Evolutionary conservation across 371 early-diverging fungal species (phyloP).

Genomic region (Dichotomocladium elegans): DNA sequence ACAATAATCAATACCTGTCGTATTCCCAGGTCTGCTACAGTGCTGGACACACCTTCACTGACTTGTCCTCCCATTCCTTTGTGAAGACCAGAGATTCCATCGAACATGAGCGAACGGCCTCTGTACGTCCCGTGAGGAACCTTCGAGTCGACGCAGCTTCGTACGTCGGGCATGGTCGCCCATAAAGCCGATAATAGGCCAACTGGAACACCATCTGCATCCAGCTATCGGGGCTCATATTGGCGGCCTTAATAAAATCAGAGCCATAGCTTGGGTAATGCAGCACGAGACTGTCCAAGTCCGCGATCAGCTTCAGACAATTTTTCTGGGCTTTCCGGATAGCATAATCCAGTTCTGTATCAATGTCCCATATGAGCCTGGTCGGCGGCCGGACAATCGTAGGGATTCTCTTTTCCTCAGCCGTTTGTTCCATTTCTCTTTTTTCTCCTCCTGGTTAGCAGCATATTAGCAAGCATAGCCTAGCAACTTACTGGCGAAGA

Average conservation of each 20-base stretch:
- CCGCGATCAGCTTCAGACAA: slow-evolving; percentile 26
- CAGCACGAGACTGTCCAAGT: slow-evolving; percentile 36
- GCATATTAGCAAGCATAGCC: not conserved
- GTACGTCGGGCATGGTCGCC: slow-evolving; percentile 64
- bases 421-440: not conserved
- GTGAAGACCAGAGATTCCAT: slow-evolving; percentile 64
- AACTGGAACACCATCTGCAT: slow-evolving; percentile 86
- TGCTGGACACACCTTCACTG: slow-evolving; percentile 34
- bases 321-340: slow-evolving; percentile 1
- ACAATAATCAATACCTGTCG: not conserved
- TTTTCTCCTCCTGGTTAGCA: not conserved
- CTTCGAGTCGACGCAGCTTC: slow-evolving; percentile 81
- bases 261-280: slow-evolving; percentile 47
- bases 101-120: slow-evolving; percentile 75
- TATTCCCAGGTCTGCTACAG: not conserved
- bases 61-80: slow-evolving; percentile 49
- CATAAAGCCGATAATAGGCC: slow-evolving; percentile 72
- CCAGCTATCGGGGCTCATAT: slow-evolving; percentile 81
- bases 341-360: not conserved
- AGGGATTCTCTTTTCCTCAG: not conserved
- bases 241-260: slow-evolving; percentile 58
- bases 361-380: slow-evolving; percentile 8
- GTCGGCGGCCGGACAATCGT: slow-evolving; percentile 1
- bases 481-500: not conserved
- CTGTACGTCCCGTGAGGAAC: slow-evolving; percentile 81